Percentiles rank a stretch among this genome's conserved stretches.
These are phyloP conservation scores for Pseudogymnoascus sp. DNA, from an alignment of 2,329 filamentous ascomycete species.

Conservation along the genomic window DNA sequence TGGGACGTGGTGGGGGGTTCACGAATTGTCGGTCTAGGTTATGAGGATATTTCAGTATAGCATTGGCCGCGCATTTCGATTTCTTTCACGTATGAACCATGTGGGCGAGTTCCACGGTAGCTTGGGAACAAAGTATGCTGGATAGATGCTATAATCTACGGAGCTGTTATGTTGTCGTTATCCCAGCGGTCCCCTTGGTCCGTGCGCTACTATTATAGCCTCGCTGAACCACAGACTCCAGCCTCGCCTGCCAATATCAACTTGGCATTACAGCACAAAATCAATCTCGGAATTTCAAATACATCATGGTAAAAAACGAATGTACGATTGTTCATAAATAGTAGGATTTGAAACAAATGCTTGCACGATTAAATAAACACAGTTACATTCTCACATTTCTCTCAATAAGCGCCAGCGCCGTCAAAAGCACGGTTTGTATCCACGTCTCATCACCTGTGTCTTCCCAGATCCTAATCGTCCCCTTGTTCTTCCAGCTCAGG, in stretches of 20 bases:
- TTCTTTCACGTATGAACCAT: constrained; percentile 7
- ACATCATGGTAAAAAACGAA: background rate
- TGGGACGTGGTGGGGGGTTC: background rate
- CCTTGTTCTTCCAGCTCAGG: background rate
- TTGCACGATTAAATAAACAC: background rate
- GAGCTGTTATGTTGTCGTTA: constrained; percentile 2
- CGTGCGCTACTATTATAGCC: background rate
- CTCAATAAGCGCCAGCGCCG: background rate
- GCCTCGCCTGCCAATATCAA: background rate
- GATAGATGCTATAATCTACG: background rate
- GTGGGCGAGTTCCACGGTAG: background rate
- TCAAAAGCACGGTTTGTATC: background rate
- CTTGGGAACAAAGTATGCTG: background rate
- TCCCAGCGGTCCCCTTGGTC: background rate
- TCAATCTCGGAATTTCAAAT: background rate
- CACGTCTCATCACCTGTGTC: background rate
- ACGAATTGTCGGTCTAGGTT: background rate
- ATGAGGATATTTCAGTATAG: background rate
- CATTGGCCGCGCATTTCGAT: background rate
- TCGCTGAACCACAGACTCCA: background rate
- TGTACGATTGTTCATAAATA: background rate
- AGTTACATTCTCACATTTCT: background rate
- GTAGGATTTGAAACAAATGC: background rate
- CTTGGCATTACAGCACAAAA: background rate
- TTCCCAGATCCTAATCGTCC: background rate